phyloP scores from a whole-genome alignment of 805 yeast genomes.

The Metschnikowia aberdeeniae region DNA sequence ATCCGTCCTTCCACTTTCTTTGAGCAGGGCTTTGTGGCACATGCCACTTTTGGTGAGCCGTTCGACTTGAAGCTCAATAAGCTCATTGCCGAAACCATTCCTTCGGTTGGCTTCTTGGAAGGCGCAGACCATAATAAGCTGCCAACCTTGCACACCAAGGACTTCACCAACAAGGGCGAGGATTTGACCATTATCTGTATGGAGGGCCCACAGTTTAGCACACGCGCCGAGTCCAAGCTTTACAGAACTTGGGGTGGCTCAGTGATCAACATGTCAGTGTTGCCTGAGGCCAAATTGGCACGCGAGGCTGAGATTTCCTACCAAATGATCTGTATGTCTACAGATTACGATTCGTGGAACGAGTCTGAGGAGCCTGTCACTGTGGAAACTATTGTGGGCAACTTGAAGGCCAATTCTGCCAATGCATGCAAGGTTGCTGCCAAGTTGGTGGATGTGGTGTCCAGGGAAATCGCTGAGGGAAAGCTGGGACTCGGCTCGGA shows the following conservation, averaged over 20 bases:
- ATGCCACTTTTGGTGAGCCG: constrained; percentile 96
- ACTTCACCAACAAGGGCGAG: constrained; percentile 51
- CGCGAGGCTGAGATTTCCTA: constrained; percentile 95
- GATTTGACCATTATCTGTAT: constrained; percentile 88
- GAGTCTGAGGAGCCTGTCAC: constrained; percentile 94
- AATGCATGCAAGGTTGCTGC: constrained; percentile 81
- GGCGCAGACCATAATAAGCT: constrained; percentile 41
- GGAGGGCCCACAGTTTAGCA: constrained; percentile 99
- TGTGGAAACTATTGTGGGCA: constrained; percentile 93
- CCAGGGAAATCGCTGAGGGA: constrained; percentile 55
- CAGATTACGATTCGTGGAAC: constrained; percentile 99
- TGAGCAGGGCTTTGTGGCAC: constrained; percentile 92
- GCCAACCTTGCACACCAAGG: constrained; percentile 59
- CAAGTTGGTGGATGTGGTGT: constrained; percentile 61
- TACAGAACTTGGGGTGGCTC: constrained; percentile 88
- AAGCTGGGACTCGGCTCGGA: constrained; percentile 57
- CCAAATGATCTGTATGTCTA: constrained; percentile 98
- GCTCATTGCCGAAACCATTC: constrained; percentile 51
- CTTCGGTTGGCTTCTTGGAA: constrained; percentile 46
- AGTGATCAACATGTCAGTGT: constrained; percentile 92
- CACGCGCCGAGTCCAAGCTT: constrained; percentile 91
- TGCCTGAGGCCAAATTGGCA: constrained; percentile 97
- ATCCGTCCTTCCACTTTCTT: constrained; percentile 86
- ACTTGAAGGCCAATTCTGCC: constrained; percentile 78
- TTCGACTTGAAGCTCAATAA: constrained; percentile 73